These are phyloP conservation scores for Microbotryum saponariae DNA, from an alignment of 1,284 basidiomycete genomes.

Conservation along the genomic window DNA sequence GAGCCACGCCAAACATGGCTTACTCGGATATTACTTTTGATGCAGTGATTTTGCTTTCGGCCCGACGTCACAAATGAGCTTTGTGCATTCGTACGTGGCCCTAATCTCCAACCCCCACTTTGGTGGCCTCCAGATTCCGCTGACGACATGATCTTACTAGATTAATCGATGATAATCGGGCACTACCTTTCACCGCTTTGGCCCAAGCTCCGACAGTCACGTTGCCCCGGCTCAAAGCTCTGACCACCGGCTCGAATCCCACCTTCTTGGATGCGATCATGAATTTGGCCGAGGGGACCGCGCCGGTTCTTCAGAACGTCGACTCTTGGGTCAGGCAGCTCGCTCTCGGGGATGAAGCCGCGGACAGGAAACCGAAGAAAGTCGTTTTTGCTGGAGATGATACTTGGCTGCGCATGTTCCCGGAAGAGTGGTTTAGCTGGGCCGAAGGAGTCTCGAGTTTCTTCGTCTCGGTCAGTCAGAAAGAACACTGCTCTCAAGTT, in stretches of 20 bases:
- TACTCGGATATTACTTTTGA: neutral
- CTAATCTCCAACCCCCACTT: neutral
- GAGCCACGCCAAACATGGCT: neutral
- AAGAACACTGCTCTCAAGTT: neutral
- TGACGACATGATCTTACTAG: slow-evolving; percentile 5
- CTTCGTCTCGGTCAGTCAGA: slow-evolving; percentile 27
- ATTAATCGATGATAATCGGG: slow-evolving; percentile 17
- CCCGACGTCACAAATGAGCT: slow-evolving; percentile 20
- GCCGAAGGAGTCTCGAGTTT: slow-evolving; percentile 31
- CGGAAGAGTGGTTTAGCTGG: slow-evolving; percentile 23
- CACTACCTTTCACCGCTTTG: slow-evolving; percentile 27
- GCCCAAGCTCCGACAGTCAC: slow-evolving; percentile 34
- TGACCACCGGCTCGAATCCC: slow-evolving; percentile 33
- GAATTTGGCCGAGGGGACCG: slow-evolving; percentile 20
- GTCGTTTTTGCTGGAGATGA: slow-evolving; percentile 32
- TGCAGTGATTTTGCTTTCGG: slow-evolving; percentile 30
- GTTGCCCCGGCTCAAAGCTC: slow-evolving; percentile 31
- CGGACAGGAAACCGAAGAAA: neutral
- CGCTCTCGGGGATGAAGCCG: neutral
- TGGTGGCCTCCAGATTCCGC: neutral
- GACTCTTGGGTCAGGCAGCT: slow-evolving; percentile 6
- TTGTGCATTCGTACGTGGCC: slow-evolving; percentile 18
- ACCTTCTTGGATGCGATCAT: slow-evolving; percentile 33
- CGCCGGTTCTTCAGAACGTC: neutral
- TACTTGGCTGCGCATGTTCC: slow-evolving; percentile 33